Conservation (phyloP, 108 stramenopile species). For the Pseudonitzschia pungens region DNA sequence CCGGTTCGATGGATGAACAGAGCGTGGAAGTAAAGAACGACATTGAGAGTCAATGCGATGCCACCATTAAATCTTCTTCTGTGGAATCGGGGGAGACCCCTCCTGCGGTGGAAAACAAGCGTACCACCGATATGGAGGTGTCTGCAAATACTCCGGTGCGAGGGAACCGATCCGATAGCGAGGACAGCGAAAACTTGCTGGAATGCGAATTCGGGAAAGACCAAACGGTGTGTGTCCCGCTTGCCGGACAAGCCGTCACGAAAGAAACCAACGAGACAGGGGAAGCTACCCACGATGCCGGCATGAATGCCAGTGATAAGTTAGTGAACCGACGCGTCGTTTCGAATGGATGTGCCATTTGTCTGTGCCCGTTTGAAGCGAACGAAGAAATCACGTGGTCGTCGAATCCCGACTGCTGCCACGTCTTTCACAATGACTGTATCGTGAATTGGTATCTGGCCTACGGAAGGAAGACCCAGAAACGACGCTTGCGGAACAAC, state of each 20-base stretch:
- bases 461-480: conserved; percentile 44
- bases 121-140: conserved; percentile 1
- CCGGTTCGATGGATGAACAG: background rate
- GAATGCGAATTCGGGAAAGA: conserved; percentile 9
- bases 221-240: conserved; percentile 22
- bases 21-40: background rate
- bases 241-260: conserved; percentile 15
- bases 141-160: background rate
- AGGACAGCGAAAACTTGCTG: conserved; percentile 18
- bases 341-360: conserved; percentile 65
- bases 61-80: background rate
- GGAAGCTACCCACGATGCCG: background rate
- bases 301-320: background rate
- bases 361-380: conserved; percentile 42
- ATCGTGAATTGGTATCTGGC: conserved; percentile 63
- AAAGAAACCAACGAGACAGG: background rate
- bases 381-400: conserved; percentile 61
- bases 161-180: conserved; percentile 9
- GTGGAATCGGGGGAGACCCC: background rate
- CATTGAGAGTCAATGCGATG: conserved; percentile 7
- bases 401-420: conserved; percentile 50
- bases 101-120: background rate
- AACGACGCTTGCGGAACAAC: conserved; percentile 20
- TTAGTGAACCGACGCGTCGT: conserved; percentile 29
- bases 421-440: conserved; percentile 71